Evolutionary conservation across 768 basidiomycete species (phyloP).

Genomic region (Hysterangium stoloniferum): DNA sequence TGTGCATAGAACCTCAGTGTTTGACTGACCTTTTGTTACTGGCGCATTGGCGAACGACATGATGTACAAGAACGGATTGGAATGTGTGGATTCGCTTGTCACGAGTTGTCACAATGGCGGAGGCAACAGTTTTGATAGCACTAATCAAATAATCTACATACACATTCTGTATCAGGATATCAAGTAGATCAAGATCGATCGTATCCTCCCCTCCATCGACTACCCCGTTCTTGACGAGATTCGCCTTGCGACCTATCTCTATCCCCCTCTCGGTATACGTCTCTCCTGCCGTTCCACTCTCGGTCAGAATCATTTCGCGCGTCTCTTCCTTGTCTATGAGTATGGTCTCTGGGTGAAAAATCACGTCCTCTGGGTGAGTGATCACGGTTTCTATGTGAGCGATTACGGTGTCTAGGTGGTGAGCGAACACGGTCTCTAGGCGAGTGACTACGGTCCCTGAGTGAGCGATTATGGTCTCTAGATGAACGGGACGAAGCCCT

Average conservation of each 20-base stretch:
- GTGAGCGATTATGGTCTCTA: not conserved
- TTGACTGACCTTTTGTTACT: slow-evolving; percentile 63
- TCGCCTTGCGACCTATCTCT: slow-evolving; percentile 14
- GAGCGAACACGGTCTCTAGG: slow-evolving; percentile 19
- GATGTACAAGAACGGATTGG: not conserved
- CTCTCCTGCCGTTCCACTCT: not conserved
- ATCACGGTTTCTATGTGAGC: slow-evolving; percentile 19
- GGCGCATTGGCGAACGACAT: slow-evolving; percentile 44
- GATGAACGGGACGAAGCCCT: slow-evolving; percentile 14
- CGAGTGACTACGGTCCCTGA: not conserved
- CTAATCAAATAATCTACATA: too few species aligned
- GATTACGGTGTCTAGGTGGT: slow-evolving; percentile 16
- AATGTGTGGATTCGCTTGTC: not conserved
- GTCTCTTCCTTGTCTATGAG: slow-evolving; percentile 15
- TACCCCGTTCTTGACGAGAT: not conserved
- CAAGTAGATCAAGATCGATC: too few species aligned
- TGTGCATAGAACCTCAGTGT: not conserved
- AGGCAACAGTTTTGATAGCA: too few species aligned
- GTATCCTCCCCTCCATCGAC: slow-evolving; percentile 9
- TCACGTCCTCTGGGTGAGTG: too few species aligned
- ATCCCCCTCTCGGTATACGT: slow-evolving; percentile 18
- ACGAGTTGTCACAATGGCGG: not conserved
- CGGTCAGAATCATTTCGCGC: slow-evolving; percentile 14
- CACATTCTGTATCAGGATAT: too few species aligned
- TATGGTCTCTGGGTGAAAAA: too few species aligned